Evolutionary conservation across 2,329 filamentous ascomycete genomes (phyloP).

Genomic region (Xylaria sp.): DNA sequence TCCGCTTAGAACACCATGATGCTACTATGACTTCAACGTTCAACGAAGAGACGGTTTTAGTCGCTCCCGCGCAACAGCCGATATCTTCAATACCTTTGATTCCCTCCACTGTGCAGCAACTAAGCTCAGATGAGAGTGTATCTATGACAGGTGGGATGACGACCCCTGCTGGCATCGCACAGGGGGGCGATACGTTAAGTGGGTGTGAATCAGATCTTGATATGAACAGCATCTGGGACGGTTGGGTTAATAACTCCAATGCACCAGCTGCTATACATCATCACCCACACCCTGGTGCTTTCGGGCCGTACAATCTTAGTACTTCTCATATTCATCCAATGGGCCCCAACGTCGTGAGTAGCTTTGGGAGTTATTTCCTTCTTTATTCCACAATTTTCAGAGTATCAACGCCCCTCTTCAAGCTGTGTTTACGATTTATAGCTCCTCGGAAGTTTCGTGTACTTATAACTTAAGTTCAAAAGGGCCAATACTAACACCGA

Average conservation of each 20-base stretch:
- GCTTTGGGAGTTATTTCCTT: neutral
- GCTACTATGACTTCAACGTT: constrained; percentile 31
- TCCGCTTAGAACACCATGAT: constrained; percentile 37
- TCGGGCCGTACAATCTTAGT: constrained; percentile 26
- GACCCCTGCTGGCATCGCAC: constrained; percentile 37
- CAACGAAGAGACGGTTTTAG: constrained; percentile 38
- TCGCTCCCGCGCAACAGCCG: constrained; percentile 26
- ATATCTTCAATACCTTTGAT: constrained; percentile 41
- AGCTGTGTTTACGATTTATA: neutral
- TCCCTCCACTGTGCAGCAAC: constrained; percentile 46
- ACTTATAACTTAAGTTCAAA: no score
- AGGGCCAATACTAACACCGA: neutral
- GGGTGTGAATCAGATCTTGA: constrained; percentile 46
- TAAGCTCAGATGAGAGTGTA: constrained; percentile 48
- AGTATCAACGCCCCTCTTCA: neutral
- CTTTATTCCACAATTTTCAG: neutral
- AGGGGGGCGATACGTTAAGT: constrained; percentile 42
- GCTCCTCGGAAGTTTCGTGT: neutral
- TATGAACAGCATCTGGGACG: constrained; percentile 36
- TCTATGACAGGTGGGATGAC: constrained; percentile 44
- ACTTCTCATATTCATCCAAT: constrained; percentile 30
- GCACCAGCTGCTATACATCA: constrained; percentile 13
- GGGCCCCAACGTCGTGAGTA: constrained; percentile 33
- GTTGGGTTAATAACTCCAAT: constrained; percentile 30
- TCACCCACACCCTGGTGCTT: constrained; percentile 7